These are phyloP conservation scores for Eragrostis tef DNA, from an alignment of 202 grass and related monocot genomes.

Conservation along the genomic window DNA sequence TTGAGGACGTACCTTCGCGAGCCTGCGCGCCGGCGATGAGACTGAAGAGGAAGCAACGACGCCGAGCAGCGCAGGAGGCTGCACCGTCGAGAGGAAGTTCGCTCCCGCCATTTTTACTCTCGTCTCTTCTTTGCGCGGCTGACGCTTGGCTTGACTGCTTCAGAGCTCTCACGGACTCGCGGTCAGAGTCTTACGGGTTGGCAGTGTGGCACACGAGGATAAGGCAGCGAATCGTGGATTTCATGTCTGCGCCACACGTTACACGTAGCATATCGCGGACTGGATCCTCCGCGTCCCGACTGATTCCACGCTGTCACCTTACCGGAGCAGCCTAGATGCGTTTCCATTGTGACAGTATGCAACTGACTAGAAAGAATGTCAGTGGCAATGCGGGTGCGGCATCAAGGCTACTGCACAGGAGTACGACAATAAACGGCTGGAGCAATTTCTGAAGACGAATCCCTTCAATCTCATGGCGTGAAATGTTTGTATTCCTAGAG, in stretches of 20 bases:
- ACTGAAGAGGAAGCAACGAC: background rate
- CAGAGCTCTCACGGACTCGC: background rate
- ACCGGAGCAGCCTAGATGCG: background rate
- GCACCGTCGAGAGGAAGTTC: slow-evolving; percentile 54
- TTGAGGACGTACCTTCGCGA: slow-evolving; percentile 3
- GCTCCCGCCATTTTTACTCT: slow-evolving; percentile 54
- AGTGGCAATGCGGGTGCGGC: background rate
- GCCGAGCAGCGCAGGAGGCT: slow-evolving; percentile 47
- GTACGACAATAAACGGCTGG: background rate
- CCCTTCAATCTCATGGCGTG: background rate
- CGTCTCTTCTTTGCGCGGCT: background rate
- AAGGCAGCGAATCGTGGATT: slow-evolving; percentile 47
- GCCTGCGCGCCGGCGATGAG: slow-evolving; percentile 39
- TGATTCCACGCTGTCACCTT: slow-evolving; percentile 11
- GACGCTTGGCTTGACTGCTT: background rate
- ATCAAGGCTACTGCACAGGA: background rate
- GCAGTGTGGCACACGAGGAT: slow-evolving; percentile 43
- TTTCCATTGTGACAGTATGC: background rate
- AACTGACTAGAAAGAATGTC: background rate
- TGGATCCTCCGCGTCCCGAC: slow-evolving; percentile 29
- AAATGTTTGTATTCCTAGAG: background rate
- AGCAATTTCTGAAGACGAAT: background rate
- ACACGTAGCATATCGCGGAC: background rate
- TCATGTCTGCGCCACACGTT: slow-evolving; percentile 47
- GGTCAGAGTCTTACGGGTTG: background rate